phyloP scores from a whole-genome alignment of 441 rosid species.

The Erodium trifolium region DNA sequence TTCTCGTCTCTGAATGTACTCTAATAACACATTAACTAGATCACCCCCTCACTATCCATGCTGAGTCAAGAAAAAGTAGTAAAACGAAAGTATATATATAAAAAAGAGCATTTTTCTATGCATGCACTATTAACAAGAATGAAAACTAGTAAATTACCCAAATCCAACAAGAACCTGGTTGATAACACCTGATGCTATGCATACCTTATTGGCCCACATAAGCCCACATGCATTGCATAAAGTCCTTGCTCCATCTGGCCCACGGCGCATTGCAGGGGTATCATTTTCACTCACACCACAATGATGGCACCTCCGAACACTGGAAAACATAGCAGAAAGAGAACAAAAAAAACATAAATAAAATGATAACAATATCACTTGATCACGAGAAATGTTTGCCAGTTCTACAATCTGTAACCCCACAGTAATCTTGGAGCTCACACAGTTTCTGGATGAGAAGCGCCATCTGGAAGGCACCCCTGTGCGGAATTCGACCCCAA shows the following conservation, averaged over 20 bases:
- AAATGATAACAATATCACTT: constrained; percentile 4
- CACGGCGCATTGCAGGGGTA: constrained; percentile 83
- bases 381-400: constrained; percentile 2
- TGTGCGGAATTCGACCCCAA: constrained; percentile 43
- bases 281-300: constrained; percentile 59
- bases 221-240: constrained; percentile 77
- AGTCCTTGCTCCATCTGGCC: constrained; percentile 80
- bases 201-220: constrained; percentile 82
- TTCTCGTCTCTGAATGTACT: too few relatives aligned
- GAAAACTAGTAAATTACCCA: background rate
- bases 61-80: background rate
- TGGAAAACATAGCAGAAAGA: constrained; percentile 24
- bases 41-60: background rate
- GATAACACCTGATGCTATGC: constrained; percentile 9
- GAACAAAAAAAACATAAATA: constrained; percentile 1
- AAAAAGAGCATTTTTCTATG: too few relatives aligned
- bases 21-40: background rate
- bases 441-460: constrained; percentile 45
- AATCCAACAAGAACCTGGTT: background rate
- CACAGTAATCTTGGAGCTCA: constrained; percentile 32
- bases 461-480: constrained; percentile 38
- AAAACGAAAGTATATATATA: too few relatives aligned
- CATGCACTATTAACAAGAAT: background rate
- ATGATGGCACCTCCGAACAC: constrained; percentile 53
- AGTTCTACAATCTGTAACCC: background rate